phyloP scores from a whole-genome alignment of 371 early-diverging fungal species.

The Mortierella polycephala region DNA sequence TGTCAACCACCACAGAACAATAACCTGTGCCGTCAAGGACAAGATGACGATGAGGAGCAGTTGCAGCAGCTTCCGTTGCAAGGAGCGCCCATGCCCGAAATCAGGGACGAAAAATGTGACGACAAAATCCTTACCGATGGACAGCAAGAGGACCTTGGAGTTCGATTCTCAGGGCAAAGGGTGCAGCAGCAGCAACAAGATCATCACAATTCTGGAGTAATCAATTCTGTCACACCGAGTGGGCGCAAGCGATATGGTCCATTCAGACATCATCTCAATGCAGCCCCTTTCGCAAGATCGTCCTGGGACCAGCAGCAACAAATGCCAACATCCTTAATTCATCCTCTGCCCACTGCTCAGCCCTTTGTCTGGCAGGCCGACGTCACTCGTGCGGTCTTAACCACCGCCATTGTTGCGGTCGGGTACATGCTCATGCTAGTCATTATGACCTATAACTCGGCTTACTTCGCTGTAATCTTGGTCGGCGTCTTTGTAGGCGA shows the following conservation, averaged over 20 bases:
- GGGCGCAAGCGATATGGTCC: constrained; percentile 4
- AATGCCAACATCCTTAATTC: background rate
- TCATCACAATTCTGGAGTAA: background rate
- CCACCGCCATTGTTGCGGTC: constrained; percentile 60
- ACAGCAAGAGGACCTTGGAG: background rate
- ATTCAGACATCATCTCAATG: too few species aligned
- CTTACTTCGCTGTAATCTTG: constrained; percentile 71
- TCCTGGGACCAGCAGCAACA: background rate
- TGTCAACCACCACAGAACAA: too few species aligned
- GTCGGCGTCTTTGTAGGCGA: constrained; percentile 76
- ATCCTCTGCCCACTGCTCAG: constrained; percentile 57
- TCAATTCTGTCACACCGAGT: background rate
- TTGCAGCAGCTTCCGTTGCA: too few species aligned
- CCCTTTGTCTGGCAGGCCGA: constrained; percentile 66
- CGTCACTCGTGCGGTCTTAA: constrained; percentile 59
- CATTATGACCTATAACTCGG: constrained; percentile 87
- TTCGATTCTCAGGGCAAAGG: constrained; percentile 5
- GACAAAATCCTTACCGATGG: background rate
- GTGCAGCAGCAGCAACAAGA: background rate
- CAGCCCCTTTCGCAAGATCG: too few species aligned
- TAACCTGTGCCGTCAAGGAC: too few species aligned
- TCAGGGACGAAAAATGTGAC: background rate
- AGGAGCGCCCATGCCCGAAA: background rate
- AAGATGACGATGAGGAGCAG: too few species aligned
- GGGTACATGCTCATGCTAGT: constrained; percentile 82